Percentiles rank a stretch among this genome's conserved stretches.
These are phyloP conservation scores for Mariannaea elegans DNA, from an alignment of 2,329 filamentous ascomycete genomes.

Conservation along the genomic window DNA sequence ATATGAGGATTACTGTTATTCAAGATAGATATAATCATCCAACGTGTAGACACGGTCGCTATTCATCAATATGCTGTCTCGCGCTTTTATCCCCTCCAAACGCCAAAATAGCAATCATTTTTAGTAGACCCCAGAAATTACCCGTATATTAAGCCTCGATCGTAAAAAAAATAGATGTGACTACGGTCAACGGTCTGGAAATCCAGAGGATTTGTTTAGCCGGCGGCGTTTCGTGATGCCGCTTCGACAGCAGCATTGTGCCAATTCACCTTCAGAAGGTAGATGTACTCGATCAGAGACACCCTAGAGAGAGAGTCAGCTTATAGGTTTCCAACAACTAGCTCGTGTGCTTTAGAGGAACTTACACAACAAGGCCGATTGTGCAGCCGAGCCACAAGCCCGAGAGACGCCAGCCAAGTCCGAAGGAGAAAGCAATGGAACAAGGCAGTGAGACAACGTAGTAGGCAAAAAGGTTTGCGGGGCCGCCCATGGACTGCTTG, in stretches of 20 bases:
- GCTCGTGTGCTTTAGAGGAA: slow-evolving; percentile 21
- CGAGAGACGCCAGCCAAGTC: slow-evolving; percentile 76
- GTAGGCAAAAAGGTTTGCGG: slow-evolving; percentile 86
- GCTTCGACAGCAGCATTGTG: slow-evolving; percentile 62
- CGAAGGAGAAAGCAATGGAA: slow-evolving; percentile 81
- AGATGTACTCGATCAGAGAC: slow-evolving; percentile 62
- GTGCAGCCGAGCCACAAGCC: slow-evolving; percentile 86
- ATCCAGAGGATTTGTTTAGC: slow-evolving; percentile 39
- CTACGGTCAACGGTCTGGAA: no score
- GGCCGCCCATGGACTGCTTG: slow-evolving; percentile 88
- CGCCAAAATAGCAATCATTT: slow-evolving; percentile 1
- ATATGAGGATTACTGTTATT: neutral
- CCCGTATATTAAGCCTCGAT: neutral
- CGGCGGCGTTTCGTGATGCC: slow-evolving; percentile 58
- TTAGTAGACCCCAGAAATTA: neutral
- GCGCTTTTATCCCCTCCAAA: neutral
- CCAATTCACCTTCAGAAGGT: slow-evolving; percentile 63
- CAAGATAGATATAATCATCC: slow-evolving; percentile 1
- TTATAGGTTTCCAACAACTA: neutral
- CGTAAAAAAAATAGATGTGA: neutral
- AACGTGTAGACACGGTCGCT: neutral
- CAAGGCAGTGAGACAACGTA: slow-evolving; percentile 88
- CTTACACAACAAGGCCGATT: slow-evolving; percentile 72
- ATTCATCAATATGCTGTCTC: slow-evolving; percentile 3
- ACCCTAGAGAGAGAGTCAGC: slow-evolving; percentile 51